phyloP scores from a whole-genome alignment of 441 rosid species.

The Mallotus repandus region DNA sequence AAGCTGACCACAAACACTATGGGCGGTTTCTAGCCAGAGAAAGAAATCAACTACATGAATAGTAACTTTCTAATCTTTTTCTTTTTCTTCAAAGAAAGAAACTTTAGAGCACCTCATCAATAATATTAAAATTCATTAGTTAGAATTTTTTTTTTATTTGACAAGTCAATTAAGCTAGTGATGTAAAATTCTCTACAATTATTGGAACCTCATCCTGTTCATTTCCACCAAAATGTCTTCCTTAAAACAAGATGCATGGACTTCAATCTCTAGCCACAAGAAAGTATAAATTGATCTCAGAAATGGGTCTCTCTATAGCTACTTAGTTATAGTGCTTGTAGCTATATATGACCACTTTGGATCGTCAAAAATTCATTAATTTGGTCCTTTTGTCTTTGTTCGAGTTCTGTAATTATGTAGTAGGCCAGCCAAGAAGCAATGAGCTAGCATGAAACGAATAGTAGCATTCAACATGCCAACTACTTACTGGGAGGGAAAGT shows the following conservation, averaged over 20 bases:
- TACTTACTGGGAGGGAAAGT: no score
- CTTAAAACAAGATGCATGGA: not conserved
- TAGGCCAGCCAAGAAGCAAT: not conserved
- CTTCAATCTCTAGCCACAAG: slow-evolving; percentile 9
- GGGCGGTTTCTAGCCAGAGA: not conserved
- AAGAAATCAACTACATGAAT: not conserved
- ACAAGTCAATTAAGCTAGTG: not conserved
- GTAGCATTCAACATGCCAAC: not conserved
- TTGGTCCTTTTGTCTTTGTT: not conserved
- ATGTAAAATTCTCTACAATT: not conserved
- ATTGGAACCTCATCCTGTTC: slow-evolving; percentile 1
- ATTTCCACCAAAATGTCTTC: not conserved
- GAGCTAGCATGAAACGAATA: not conserved
- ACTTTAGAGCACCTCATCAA: not conserved
- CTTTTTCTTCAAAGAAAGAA: no score
- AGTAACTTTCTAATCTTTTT: not conserved
- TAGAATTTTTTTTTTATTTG: slow-evolving; percentile 7
- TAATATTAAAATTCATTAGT: not conserved
- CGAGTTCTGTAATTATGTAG: not conserved
- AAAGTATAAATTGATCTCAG: not conserved
- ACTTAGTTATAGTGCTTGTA: not conserved
- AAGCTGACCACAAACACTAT: no score
- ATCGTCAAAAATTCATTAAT: not conserved
- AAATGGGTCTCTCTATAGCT: not conserved
- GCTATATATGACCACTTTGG: not conserved